Evolutionary conservation across 2,329 filamentous ascomycete genomes (phyloP).

Genomic region (Beauveria australis): DNA sequence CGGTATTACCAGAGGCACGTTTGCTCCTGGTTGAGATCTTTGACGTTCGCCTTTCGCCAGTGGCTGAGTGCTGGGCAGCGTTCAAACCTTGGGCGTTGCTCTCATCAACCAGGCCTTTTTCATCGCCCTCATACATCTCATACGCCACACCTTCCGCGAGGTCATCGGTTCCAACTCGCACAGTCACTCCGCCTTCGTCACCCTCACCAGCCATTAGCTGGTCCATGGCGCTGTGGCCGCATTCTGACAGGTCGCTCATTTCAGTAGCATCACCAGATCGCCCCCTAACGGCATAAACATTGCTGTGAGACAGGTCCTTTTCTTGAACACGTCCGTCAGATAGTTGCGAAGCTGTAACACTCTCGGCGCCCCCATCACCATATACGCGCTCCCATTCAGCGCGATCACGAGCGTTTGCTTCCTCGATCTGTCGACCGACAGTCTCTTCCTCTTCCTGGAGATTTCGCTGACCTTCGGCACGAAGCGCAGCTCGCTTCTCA

Average conservation of each 20-base stretch:
- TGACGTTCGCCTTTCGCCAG: neutral
- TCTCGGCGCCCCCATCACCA: constrained; percentile 45
- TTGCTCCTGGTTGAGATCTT: constrained; percentile 12
- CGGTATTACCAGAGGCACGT: constrained; percentile 17
- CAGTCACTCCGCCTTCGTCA: constrained; percentile 39
- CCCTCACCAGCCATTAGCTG: constrained; percentile 35
- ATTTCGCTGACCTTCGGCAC: constrained; percentile 42
- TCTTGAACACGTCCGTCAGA: constrained; percentile 46
- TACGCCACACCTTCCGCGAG: constrained; percentile 21
- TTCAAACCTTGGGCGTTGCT: constrained; percentile 18
- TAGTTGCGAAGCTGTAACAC: constrained; percentile 31
- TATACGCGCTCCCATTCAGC: constrained; percentile 72
- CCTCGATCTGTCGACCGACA: constrained; percentile 58
- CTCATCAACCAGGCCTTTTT: constrained; percentile 20
- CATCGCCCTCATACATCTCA: constrained; percentile 17
- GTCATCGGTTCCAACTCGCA: constrained; percentile 46
- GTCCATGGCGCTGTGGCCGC: constrained; percentile 22
- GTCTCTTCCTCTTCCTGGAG: constrained; percentile 60
- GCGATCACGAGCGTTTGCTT: constrained; percentile 52
- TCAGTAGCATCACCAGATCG: constrained; percentile 43
- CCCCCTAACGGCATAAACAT: constrained; percentile 26
- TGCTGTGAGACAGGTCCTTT: constrained; percentile 30
- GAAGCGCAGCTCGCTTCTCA: constrained; percentile 41
- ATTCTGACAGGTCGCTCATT: constrained; percentile 39
- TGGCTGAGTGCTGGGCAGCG: neutral